Evolutionary conservation across 2,329 filamentous ascomycete species (phyloP).

Genomic region (Penicillium sp.): DNA sequence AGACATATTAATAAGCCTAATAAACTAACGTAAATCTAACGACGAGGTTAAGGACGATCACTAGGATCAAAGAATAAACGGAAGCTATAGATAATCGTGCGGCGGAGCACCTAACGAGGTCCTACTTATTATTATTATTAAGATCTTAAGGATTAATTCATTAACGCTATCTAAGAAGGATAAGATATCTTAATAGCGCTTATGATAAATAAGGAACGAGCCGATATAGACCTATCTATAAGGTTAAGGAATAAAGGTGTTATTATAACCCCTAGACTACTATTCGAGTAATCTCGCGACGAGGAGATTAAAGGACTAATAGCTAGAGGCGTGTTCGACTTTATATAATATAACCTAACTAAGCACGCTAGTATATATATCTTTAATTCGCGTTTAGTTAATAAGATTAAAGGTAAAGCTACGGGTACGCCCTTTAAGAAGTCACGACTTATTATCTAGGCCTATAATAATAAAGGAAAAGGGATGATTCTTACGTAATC

Average conservation of each 20-base stretch:
- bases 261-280: background rate
- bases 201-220: background rate
- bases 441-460: background rate
- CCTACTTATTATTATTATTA: background rate
- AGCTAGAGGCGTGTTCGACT: background rate
- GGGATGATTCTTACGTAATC: background rate
- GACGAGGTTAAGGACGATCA: background rate
- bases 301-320: background rate
- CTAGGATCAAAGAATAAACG: background rate
- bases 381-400: background rate
- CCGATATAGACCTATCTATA: background rate
- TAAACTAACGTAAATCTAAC: background rate
- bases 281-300: background rate
- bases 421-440: background rate
- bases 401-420: background rate
- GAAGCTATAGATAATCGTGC: background rate
- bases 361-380: background rate
- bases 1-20: background rate
- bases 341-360: background rate
- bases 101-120: background rate
- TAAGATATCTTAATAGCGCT: background rate
- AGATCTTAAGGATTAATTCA: background rate
- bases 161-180: background rate
- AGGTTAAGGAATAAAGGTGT: background rate
- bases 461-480: background rate